These are phyloP conservation scores for Chaetomiaceae sp. DNA, from an alignment of 2,329 filamentous ascomycete genomes.

Conservation along the genomic window DNA sequence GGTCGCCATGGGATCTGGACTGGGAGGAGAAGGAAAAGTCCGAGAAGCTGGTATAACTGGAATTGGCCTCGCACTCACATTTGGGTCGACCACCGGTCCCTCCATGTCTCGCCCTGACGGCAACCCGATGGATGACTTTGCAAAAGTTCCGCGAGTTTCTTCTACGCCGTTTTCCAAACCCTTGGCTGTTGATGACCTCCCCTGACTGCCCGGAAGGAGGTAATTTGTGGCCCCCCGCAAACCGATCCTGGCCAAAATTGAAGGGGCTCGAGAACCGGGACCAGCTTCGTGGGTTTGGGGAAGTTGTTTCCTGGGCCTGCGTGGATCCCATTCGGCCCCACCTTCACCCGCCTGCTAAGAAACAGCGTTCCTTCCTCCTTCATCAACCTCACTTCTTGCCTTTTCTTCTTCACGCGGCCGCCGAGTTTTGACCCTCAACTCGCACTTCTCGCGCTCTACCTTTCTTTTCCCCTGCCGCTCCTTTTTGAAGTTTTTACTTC, in stretches of 20 bases:
- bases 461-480: background rate
- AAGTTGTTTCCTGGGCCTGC: constrained; percentile 9
- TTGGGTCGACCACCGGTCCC: background rate
- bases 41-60: background rate
- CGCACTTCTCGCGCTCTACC: constrained; percentile 16
- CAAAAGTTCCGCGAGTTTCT: background rate
- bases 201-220: background rate
- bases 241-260: constrained; percentile 13
- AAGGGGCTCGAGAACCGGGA: constrained; percentile 23
- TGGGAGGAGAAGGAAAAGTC: background rate
- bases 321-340: constrained; percentile 18
- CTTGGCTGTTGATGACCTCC: background rate
- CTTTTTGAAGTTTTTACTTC: constrained; percentile 22
- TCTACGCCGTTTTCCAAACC: background rate
- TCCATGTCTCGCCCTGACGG: background rate
- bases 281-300: constrained; percentile 17
- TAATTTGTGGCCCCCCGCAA: constrained; percentile 12
- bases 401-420: constrained; percentile 19
- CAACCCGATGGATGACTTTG: background rate
- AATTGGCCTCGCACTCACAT: background rate
- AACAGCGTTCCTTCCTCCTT: constrained; percentile 11
- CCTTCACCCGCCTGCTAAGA: constrained; percentile 12
- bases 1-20: background rate
- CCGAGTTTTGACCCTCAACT: constrained; percentile 20
- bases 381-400: background rate